Evolutionary conservation across 768 basidiomycete genomes (phyloP).

Genomic region (Boletus sensibilis): DNA sequence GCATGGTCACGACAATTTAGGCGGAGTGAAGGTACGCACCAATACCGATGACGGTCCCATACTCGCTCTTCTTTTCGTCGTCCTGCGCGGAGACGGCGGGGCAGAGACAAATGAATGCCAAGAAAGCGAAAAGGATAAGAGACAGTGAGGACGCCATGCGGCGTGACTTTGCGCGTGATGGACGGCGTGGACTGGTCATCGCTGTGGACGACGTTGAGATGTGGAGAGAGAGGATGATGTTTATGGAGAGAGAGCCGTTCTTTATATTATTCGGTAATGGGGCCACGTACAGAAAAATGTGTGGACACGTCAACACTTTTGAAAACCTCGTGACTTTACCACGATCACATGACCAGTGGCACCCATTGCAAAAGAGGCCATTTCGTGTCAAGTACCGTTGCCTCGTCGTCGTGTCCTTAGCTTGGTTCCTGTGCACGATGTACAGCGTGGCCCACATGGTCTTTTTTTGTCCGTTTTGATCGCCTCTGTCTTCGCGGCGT

Average conservation of each 20-base stretch:
- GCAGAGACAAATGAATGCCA: constrained; percentile 72
- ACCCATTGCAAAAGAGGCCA: too few species aligned
- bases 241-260: constrained; percentile 2
- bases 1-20: background rate
- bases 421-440: too few species aligned
- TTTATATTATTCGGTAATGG: constrained; percentile 22
- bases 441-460: too few species aligned
- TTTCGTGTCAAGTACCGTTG: too few species aligned
- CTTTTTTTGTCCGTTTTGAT: too few species aligned
- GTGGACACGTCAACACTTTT: constrained; percentile 33
- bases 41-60: constrained; percentile 92
- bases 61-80: constrained; percentile 54
- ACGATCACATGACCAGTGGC: constrained; percentile 21
- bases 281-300: constrained; percentile 31
- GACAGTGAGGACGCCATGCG: constrained; percentile 58
- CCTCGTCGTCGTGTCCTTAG: too few species aligned
- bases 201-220: constrained; percentile 17
- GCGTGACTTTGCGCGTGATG: constrained; percentile 59
- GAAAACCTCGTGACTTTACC: constrained; percentile 20
- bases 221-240: constrained; percentile 5
- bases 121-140: constrained; percentile 55
- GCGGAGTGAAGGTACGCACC: constrained; percentile 44
- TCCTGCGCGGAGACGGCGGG: constrained; percentile 68
- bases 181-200: constrained; percentile 38
- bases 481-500: too few species aligned